Conservation (phyloP, 1,284 basidiomycete genomes). For the Pterulicium gracile region DNA sequence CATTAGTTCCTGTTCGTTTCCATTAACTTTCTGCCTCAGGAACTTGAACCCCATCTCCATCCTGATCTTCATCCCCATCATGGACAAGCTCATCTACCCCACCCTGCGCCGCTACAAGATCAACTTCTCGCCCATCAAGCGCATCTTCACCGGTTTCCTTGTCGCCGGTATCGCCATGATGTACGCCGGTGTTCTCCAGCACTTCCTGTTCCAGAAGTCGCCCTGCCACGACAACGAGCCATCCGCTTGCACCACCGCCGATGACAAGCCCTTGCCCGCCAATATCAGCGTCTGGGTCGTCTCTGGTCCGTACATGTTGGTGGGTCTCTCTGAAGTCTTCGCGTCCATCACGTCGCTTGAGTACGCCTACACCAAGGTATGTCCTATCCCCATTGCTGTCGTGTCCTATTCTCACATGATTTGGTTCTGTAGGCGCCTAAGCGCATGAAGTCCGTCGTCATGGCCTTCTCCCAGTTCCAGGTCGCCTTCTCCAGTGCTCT, state of each 20-base stretch:
- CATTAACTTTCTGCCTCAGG: no score
- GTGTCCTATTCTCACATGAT: no score
- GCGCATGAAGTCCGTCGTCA: conserved; percentile 45
- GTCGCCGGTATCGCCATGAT: conserved; percentile 48
- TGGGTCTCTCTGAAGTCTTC: conserved; percentile 44
- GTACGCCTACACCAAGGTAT: conserved; percentile 49
- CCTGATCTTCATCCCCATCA: conserved; percentile 36
- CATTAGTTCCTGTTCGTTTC: no score
- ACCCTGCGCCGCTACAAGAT: conserved; percentile 35
- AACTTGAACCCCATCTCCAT: conserved; percentile 51
- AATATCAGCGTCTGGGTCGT: conserved; percentile 45
- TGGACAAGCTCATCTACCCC: conserved; percentile 46
- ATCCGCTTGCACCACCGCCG: conserved; percentile 25
- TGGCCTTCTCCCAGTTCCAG: conserved; percentile 43
- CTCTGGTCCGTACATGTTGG: conserved; percentile 35
- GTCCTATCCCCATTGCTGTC: no score
- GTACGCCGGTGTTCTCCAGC: conserved; percentile 44
- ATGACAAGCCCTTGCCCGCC: conserved; percentile 23
- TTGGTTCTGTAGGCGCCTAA: conserved; percentile 26
- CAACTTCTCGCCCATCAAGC: conserved; percentile 50
- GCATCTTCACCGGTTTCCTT: conserved; percentile 56
- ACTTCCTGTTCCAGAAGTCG: conserved; percentile 35
- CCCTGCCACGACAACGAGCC: conserved; percentile 34
- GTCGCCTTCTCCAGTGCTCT: conserved; percentile 36
- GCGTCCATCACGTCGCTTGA: conserved; percentile 54